Evolutionary conservation across 73 alveolate species (phyloP), one percentile per base, ranked within the genome.

Genomic region (Loxodes magnus): DNA sequence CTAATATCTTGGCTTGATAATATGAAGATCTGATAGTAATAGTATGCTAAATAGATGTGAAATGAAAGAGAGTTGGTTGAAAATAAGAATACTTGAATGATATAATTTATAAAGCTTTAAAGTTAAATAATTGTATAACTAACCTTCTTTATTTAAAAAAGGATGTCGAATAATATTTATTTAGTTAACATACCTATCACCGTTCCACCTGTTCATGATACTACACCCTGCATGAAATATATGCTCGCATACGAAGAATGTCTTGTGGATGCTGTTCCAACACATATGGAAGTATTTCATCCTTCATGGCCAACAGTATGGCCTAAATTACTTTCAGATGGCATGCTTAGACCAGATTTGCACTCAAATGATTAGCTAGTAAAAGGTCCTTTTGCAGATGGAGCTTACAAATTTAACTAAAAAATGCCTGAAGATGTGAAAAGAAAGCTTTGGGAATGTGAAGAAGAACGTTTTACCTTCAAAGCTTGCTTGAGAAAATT

Each of bases 191-290:
- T 61, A 34, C 71, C 75, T 3, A 23, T 53, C 37, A 34, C 75
- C 21, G 58, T 61, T 20, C 75, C 75, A 22, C 75, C 75, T 25
- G 71, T 61, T 16, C 30, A 55, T 25, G 75, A 61, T 16, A 61
- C 75, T 35, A 61, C 75, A 5, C 75, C 75, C 15, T 80, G 95
- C 51, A 55, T 83, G 64, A 72, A 71, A 24, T 80, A 83, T 58
- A 39, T 83, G 73, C 54, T 63, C 62, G 92, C 78, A 42, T 83
- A 83, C 66, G 95, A 83, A 73, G 95, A 83, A 65, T 83, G 95
- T 71, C 82, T 79, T 29, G 72, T 83, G 28, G 95, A 77, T 12
- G 91, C 67, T 30, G 56, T 35, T 39, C 60, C 56, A 21, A 54
- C 51, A 20, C 24, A 59, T 43, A 27, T 41, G 46, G 81, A 67